These are phyloP conservation scores for Leccinum imitatum DNA, from an alignment of 768 basidiomycete genomes.

Conservation along the genomic window DNA sequence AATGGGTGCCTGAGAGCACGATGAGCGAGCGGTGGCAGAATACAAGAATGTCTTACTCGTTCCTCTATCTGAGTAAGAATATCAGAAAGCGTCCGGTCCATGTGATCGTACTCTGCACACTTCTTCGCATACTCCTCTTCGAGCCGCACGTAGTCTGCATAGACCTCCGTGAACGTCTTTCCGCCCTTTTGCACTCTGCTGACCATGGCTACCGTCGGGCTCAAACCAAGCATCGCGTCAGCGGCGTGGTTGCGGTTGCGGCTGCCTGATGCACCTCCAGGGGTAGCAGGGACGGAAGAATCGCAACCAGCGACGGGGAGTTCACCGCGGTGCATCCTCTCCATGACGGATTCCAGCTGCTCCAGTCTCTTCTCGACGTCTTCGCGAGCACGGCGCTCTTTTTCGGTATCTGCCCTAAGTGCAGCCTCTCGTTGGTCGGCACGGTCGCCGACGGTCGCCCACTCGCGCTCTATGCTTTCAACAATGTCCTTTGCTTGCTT, in stretches of 20 bases:
- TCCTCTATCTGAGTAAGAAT: conserved; percentile 91
- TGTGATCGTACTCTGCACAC: conserved; percentile 73
- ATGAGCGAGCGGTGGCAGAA: too few relatives aligned
- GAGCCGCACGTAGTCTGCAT: conserved; percentile 65
- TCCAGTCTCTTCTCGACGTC: conserved; percentile 69
- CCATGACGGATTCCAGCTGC: conserved; percentile 70
- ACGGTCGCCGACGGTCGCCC: conserved; percentile 79
- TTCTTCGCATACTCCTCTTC: too few relatives aligned
- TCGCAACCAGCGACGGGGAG: conserved; percentile 54
- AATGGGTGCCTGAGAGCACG: conserved; percentile 25
- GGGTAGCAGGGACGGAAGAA: conserved; percentile 35
- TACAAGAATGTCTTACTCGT: conserved; percentile 45
- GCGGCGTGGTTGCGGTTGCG: conserved; percentile 35
- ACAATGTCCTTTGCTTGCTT: too few relatives aligned
- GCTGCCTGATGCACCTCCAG: conserved; percentile 44
- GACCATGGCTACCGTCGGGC: conserved; percentile 78
- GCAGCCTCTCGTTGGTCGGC: conserved; percentile 65
- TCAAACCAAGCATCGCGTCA: conserved; percentile 67
- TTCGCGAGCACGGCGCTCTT: conserved; percentile 67
- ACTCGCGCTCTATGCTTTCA: conserved; percentile 67
- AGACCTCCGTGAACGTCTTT: conserved; percentile 92
- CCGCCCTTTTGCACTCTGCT: conserved; percentile 74
- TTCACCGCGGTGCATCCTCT: conserved; percentile 71
- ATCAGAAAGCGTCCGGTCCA: conserved; percentile 46
- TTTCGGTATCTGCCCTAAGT: conserved; percentile 69